These are phyloP conservation scores for Dipteronia dyeriana DNA, from an alignment of 345 rosid genomes.

Conservation along the genomic window DNA sequence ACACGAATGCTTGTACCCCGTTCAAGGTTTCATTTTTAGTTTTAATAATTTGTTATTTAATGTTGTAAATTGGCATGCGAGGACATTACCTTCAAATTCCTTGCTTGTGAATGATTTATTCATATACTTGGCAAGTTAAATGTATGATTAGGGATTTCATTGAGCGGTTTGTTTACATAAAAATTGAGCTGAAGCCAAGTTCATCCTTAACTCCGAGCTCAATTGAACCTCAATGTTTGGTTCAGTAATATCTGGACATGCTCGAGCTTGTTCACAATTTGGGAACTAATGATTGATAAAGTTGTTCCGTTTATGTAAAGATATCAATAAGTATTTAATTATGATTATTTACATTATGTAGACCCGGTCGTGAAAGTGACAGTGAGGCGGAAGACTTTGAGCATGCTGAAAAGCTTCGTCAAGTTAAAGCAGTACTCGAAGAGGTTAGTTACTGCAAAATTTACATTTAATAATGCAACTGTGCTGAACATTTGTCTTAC, in stretches of 20 bases:
- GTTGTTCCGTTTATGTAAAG: neutral
- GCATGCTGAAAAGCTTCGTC: conserved; percentile 99
- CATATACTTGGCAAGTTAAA: neutral
- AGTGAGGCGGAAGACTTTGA: conserved; percentile 98
- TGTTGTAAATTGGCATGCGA: neutral
- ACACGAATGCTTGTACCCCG: conserved; percentile 95
- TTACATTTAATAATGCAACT: neutral
- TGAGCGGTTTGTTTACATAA: neutral
- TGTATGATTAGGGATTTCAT: neutral
- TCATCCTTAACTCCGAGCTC: neutral
- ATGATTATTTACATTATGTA: conserved; percentile 34
- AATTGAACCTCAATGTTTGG: neutral
- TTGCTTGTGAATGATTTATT: neutral
- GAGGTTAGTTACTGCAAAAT: conserved; percentile 56
- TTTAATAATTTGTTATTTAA: conserved; percentile 8
- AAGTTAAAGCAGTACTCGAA: conserved; percentile 97
- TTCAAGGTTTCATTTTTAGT: conserved; percentile 60
- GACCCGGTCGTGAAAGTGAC: conserved; percentile 93
- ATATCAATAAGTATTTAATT: neutral
- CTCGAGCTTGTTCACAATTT: neutral
- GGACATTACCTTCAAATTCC: neutral
- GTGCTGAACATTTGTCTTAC: neutral
- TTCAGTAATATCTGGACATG: neutral
- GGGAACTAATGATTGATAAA: neutral
- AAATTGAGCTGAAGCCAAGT: neutral